Evolutionary conservation across 306 rosid genomes (phyloP).

Genomic region (Cicer chorassanicum): DNA sequence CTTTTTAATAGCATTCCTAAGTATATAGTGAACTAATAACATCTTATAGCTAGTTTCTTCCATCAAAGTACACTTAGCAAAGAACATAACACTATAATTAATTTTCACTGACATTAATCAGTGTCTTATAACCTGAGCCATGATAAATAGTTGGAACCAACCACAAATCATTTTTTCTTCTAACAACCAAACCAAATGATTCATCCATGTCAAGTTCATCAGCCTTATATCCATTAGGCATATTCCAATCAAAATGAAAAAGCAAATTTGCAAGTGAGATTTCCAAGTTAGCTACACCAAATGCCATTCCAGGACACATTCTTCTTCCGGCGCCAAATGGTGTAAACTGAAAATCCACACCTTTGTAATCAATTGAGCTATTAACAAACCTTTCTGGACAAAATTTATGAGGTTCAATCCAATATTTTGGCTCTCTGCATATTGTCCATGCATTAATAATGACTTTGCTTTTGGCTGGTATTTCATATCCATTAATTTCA

Average conservation of each 20-base stretch:
- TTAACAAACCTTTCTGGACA: slow-evolving; percentile 30
- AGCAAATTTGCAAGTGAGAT: slow-evolving; percentile 28
- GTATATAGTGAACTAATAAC: too few species aligned
- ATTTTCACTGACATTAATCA: neutral
- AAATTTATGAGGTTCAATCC: slow-evolving; percentile 3
- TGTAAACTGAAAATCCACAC: slow-evolving; percentile 7
- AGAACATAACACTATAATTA: too few species aligned
- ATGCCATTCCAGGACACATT: slow-evolving; percentile 1
- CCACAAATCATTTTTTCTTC: slow-evolving; percentile 26
- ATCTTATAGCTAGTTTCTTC: too few species aligned
- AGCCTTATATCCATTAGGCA: neutral
- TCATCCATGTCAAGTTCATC: slow-evolving; percentile 39
- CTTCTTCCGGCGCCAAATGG: slow-evolving; percentile 48
- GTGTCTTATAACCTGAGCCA: neutral
- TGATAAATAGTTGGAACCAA: neutral
- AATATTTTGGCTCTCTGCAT: slow-evolving; percentile 30
- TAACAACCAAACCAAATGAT: neutral
- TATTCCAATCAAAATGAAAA: slow-evolving; percentile 36
- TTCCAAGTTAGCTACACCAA: slow-evolving; percentile 13
- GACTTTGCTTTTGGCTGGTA: slow-evolving; percentile 17
- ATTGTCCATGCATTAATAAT: slow-evolving; percentile 39
- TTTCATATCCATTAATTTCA: slow-evolving; percentile 38
- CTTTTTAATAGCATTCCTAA: too few species aligned
- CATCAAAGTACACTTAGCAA: neutral
- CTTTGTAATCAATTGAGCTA: slow-evolving; percentile 20